Evolutionary conservation across 2,329 filamentous ascomycete genomes (phyloP).

Genomic region (Xylaria polymorpha): DNA sequence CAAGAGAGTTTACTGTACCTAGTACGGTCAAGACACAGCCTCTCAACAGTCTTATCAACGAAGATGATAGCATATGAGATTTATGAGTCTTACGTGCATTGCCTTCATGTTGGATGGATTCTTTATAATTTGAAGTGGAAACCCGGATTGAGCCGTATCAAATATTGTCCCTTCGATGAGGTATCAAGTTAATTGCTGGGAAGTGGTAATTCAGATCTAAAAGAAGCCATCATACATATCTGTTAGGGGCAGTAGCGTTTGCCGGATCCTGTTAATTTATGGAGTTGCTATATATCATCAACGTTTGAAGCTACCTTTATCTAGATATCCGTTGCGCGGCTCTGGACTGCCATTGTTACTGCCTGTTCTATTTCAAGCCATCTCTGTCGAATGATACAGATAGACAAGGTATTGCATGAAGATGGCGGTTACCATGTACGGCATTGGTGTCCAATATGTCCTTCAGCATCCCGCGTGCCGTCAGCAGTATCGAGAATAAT

Average conservation of each 20-base stretch:
- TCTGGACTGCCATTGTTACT: neutral
- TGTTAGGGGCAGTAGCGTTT: neutral
- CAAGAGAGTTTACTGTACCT: neutral
- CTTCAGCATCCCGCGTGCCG: conserved; percentile 5
- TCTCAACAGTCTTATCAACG: neutral
- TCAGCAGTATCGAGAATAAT: neutral
- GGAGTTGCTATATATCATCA: neutral
- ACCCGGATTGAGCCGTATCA: neutral
- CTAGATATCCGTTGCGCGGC: neutral
- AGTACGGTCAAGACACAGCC: neutral
- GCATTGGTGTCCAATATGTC: neutral
- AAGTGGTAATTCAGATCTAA: neutral
- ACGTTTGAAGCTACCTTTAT: neutral
- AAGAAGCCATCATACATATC: neutral
- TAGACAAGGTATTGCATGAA: neutral
- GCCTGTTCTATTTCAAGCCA: neutral
- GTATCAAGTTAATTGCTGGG: neutral
- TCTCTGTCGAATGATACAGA: no score
- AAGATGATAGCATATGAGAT: no score
- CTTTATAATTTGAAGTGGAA: neutral
- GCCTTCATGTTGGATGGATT: neutral
- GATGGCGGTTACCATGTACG: neutral
- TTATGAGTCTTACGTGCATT: neutral
- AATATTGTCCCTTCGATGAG: neutral
- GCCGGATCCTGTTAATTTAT: neutral